A percentile compares a stretch with the other conserved stretches of the same genome.
phyloP scores from a whole-genome alignment of 495 filamentous ascomycete genomes.

The Pseudevernia furfuracea region DNA sequence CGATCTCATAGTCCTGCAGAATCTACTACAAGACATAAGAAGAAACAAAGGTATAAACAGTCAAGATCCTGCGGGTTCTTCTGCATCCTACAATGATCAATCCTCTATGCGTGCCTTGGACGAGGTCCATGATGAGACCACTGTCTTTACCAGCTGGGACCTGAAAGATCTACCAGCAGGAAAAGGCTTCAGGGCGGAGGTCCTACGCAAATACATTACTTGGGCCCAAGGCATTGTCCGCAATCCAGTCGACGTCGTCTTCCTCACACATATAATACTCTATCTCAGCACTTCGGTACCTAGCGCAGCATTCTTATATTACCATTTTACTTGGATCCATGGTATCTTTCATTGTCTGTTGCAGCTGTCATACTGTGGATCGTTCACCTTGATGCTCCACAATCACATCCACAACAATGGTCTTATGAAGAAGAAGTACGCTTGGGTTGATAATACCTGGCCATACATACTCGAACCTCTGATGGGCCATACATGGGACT shows the following conservation, averaged over 20 bases:
- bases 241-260: constrained; percentile 59
- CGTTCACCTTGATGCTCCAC: constrained; percentile 74
- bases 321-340: constrained; percentile 57
- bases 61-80: constrained; percentile 11
- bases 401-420: constrained; percentile 75
- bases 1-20: constrained; percentile 44
- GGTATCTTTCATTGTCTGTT: constrained; percentile 55
- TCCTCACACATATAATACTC: constrained; percentile 66
- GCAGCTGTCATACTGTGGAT: constrained; percentile 56
- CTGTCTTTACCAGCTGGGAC: constrained; percentile 43
- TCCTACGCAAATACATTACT: constrained; percentile 43
- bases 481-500: constrained; percentile 78
- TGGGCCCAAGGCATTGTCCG: constrained; percentile 50
- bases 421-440: constrained; percentile 47
- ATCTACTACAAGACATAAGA: constrained; percentile 36
- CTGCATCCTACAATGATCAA: constrained; percentile 36
- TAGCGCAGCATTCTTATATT: constrained; percentile 56
- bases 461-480: constrained; percentile 68
- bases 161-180: constrained; percentile 33
- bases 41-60: constrained; percentile 23
- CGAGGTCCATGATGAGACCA: constrained; percentile 11
- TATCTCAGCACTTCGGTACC: constrained; percentile 63
- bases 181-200: constrained; percentile 9
- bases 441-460: constrained; percentile 51
- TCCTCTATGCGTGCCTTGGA: constrained; percentile 38